phyloP scores from a whole-genome alignment of 2,329 filamentous ascomycete genomes.

The Colletotrichum tofieldiae region DNA sequence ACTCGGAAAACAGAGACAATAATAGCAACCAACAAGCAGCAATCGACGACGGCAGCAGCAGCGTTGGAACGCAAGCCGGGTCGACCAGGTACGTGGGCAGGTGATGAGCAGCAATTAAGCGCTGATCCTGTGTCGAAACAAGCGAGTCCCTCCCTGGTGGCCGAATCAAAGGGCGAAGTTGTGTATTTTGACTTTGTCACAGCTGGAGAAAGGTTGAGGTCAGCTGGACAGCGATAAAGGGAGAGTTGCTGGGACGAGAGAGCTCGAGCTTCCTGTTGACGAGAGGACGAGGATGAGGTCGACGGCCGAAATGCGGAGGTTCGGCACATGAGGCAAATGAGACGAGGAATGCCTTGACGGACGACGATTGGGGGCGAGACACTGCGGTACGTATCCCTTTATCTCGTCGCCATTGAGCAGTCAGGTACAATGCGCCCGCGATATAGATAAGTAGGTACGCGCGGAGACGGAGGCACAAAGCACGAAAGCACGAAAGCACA shows the following conservation, averaged over 20 bases:
- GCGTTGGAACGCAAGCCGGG: constrained; percentile 21
- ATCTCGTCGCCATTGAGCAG: background rate
- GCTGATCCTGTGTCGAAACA: constrained; percentile 38
- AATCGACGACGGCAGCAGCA: background rate
- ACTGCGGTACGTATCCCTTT: constrained; percentile 5
- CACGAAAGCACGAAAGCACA: background rate
- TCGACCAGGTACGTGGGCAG: constrained; percentile 32
- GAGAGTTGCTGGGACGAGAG: constrained; percentile 26
- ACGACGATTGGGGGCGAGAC: background rate
- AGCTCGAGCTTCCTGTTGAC: constrained; percentile 24
- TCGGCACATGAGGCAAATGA: constrained; percentile 33
- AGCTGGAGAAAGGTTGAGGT: constrained; percentile 40
- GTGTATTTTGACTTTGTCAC: constrained; percentile 40
- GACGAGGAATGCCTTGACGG: constrained; percentile 22
- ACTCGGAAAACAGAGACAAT: background rate
- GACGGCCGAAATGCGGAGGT: constrained; percentile 23
- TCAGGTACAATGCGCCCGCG: background rate
- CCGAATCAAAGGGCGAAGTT: constrained; percentile 27
- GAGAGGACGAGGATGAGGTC: constrained; percentile 11
- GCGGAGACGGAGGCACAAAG: background rate
- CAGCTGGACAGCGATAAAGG: constrained; percentile 37
- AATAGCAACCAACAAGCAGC: constrained; percentile 2
- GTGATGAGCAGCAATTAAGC: constrained; percentile 33
- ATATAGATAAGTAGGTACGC: background rate
- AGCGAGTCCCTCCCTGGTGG: background rate